These are phyloP conservation scores for Hyaloscypha finlandica DNA, from an alignment of 495 filamentous ascomycete species.

Conservation along the genomic window DNA sequence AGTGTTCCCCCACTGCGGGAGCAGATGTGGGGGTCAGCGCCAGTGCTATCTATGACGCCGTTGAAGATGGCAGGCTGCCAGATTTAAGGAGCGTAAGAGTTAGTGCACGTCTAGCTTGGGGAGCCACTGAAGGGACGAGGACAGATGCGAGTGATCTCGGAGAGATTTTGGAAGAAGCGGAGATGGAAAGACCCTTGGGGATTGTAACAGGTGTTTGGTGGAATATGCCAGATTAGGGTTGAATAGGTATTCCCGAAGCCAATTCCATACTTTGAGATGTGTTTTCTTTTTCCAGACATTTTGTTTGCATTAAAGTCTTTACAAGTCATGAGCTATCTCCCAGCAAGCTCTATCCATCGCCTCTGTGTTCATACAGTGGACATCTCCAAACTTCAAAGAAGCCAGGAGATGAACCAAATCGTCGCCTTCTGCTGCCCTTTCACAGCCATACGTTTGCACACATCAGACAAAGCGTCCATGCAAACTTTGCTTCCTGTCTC, in stretches of 20 bases:
- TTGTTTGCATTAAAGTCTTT: neutral
- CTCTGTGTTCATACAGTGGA: too few species aligned
- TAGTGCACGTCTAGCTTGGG: slow-evolving; percentile 38
- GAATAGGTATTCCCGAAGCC: neutral
- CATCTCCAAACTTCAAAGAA: too few species aligned
- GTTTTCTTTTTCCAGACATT: neutral
- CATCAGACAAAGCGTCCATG: neutral
- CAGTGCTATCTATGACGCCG: slow-evolving; percentile 38
- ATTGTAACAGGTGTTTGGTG: slow-evolving; percentile 23
- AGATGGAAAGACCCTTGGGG: slow-evolving; percentile 28
- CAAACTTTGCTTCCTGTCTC: neutral
- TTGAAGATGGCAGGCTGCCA: slow-evolving; percentile 37
- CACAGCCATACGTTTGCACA: neutral
- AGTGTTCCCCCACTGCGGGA: slow-evolving; percentile 35
- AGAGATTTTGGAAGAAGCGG: slow-evolving; percentile 40
- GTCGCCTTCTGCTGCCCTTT: neutral
- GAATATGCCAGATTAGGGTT: slow-evolving; percentile 12
- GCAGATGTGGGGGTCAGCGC: slow-evolving; percentile 37
- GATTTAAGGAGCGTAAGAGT: slow-evolving; percentile 41
- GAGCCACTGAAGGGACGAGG: slow-evolving; percentile 19
- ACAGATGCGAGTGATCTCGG: slow-evolving; percentile 37
- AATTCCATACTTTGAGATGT: too few species aligned
- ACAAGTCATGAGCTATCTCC: neutral
- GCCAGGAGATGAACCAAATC: neutral
- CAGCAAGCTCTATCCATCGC: neutral